These are phyloP conservation scores for Zygosaccharomyces gambellarensis DNA, from an alignment of 805 yeast species.

Conservation along the genomic window DNA sequence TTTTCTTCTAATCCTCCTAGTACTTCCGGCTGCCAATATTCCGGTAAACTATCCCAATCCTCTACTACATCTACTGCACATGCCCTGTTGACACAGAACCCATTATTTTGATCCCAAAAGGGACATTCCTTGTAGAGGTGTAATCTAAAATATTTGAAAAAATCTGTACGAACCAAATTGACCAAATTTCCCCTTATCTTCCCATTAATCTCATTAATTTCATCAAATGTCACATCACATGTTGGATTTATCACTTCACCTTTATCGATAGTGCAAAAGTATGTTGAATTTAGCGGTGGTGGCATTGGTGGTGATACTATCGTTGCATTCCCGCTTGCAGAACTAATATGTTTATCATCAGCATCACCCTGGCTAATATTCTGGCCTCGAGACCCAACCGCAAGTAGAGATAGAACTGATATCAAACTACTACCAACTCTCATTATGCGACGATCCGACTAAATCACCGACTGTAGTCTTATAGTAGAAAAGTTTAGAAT, in stretches of 20 bases:
- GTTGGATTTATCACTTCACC: slow-evolving; percentile 31
- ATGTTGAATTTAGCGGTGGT: slow-evolving; percentile 13
- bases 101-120: slow-evolving; percentile 72
- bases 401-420: background rate
- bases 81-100: slow-evolving; percentile 78
- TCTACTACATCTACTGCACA: slow-evolving; percentile 87
- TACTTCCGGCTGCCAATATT: slow-evolving; percentile 66
- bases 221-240: slow-evolving; percentile 41
- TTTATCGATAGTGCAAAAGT: slow-evolving; percentile 34
- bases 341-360: background rate
- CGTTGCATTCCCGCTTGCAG: background rate
- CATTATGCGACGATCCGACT: background rate
- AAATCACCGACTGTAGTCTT: background rate
- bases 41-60: slow-evolving; percentile 66
- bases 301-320: slow-evolving; percentile 6
- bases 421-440: background rate
- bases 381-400: background rate
- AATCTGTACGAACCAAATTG: slow-evolving; percentile 63
- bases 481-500: no score
- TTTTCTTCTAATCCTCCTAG: slow-evolving; percentile 40
- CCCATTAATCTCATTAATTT: slow-evolving; percentile 49
- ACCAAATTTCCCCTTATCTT: slow-evolving; percentile 53
- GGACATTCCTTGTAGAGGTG: slow-evolving; percentile 82
- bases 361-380: background rate
- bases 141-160: slow-evolving; percentile 81